Base-by-base conservation (phyloP, 75 land plant species). In the Azolla pinnata region DNA sequence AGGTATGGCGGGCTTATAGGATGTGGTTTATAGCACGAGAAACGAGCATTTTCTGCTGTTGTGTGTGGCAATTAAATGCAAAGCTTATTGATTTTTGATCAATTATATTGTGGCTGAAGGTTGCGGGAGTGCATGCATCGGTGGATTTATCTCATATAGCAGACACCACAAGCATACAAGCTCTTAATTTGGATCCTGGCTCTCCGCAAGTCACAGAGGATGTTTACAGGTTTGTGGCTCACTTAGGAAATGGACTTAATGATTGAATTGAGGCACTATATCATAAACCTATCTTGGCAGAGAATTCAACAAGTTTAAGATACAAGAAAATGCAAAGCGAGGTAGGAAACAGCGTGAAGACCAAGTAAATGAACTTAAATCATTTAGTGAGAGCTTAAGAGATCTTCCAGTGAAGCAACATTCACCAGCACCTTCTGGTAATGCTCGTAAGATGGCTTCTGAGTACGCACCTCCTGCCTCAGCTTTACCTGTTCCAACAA, bases 401-500 rank as follows among this genome's bases (percentile, higher is more conserved):
- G 58, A 32, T 26, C 8, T 54, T 18, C 30, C 29, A 54, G 48
- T 63, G 16, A 38, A 38, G 42, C 42, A 38, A 38, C 42, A 38
- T 7, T 7, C 14, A 14, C 7, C 42, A 7, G 14, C 42, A 38
- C 7, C 14, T 7, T 18, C 49, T 2, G 49, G 49, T 46, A 17
- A 23, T 23, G 21, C 14, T 24, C 26, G 1, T 28, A 57, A 44
- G 40, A 24, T 23, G 38, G 29, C 27, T 14, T 42, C 29, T 38
- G 69, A 48, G 21, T 58, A 23, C 33, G 57, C 71, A 12, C 60
- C 65, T 23, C 65, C 75, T 24, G 59, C 73, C n/a, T 73, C 73
- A 32, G 57, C 73, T 14, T 33, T 68, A 23, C 75, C 72, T 18
- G 52, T 68, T 21, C 73, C 75, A 53, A 42, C 63, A 44, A 44